phyloP scores from a whole-genome alignment of 2,329 filamentous ascomycete species.

The Aaosphaeria pasadenensis region DNA sequence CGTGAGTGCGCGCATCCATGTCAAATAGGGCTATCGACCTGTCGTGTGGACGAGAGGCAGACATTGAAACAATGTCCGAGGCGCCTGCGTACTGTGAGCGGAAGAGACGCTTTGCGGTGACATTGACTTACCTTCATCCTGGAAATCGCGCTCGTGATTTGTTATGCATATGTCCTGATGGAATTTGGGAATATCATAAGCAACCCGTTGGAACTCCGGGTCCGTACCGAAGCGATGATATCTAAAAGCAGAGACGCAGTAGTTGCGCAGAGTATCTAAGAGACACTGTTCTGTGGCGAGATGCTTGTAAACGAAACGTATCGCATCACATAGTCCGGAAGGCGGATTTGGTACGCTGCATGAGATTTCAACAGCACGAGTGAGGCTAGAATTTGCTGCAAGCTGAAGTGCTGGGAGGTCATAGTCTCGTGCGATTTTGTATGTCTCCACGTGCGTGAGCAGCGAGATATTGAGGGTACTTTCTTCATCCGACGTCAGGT shows the following conservation, averaged over 20 bases:
- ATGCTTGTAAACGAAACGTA: conserved; percentile 34
- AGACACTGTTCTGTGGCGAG: conserved; percentile 24
- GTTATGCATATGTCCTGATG: conserved; percentile 40
- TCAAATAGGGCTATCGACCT: background rate
- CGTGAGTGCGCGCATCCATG: background rate
- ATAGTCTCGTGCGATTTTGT: conserved; percentile 40
- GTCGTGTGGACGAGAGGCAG: background rate
- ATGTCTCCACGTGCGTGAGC: conserved; percentile 41
- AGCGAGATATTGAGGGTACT: conserved; percentile 24
- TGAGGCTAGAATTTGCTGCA: conserved; percentile 39
- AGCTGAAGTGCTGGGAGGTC: conserved; percentile 39
- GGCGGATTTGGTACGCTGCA: conserved; percentile 38
- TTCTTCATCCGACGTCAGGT: conserved; percentile 24
- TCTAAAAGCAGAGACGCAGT: conserved; percentile 40
- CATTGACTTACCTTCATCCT: conserved; percentile 39
- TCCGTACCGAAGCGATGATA: conserved; percentile 36
- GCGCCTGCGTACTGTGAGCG: background rate
- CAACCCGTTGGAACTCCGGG: conserved; percentile 35
- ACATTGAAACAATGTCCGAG: background rate
- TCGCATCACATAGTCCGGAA: conserved; percentile 38
- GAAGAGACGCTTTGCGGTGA: background rate
- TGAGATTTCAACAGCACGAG: conserved; percentile 37
- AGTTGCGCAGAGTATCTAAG: conserved; percentile 41
- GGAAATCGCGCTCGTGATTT: conserved; percentile 35
- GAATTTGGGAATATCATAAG: conserved; percentile 37